Base-by-base conservation (phyloP, 257 asterid species). In the Scutellaria galericulata region DNA sequence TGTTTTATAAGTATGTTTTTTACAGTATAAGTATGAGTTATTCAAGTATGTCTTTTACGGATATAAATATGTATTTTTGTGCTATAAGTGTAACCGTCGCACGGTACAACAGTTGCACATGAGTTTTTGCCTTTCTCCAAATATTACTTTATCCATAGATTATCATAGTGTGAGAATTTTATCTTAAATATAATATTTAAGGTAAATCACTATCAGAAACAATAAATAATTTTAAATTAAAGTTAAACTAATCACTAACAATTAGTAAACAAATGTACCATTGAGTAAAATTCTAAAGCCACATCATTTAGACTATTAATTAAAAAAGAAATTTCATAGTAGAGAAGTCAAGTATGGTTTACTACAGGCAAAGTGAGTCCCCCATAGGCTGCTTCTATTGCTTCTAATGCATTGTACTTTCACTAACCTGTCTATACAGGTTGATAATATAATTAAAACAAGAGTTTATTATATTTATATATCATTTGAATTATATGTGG, bases 291-390 rank as follows among this genome's bases (percentile, higher is more conserved):
- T 24, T 53, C 6, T n/a, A 51, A 14, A 50, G 15, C 7, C 51
- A 62, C 53, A 47, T 8, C n/a, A 40, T 12, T 15, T 40, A 37
- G n/a, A 42, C 3, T 10, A 10, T 35, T n/a, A 13, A 31, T n/a
- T n/a, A 70, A 70, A 44, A 44, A 9, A 42, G 27, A 13, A 56
- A 42, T 51, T 50, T 14, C 6, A 46, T 24, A n/a, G 74, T 40
- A 39, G 70, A 67, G n/a, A 70, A 77, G 67, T 71, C 77, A 71
- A 72, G 15, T 44, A 63, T 37, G 69, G 67, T 69, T 14, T 73
- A 14, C 9, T 1, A 9, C 27, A 9, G 58, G 18, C 18, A 18
- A 50, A 13, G 6, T 39, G 10, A 62, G 71, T 68, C 79, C 52
- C 52, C 44, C 5, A 0, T 37, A 27, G 76, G 42, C 71, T 59